A percentile compares a stretch with the other conserved stretches of the same genome.
phyloP scores from a whole-genome alignment of 176 grass and related monocot genomes.

The Eremochloa ophiuroides region DNA sequence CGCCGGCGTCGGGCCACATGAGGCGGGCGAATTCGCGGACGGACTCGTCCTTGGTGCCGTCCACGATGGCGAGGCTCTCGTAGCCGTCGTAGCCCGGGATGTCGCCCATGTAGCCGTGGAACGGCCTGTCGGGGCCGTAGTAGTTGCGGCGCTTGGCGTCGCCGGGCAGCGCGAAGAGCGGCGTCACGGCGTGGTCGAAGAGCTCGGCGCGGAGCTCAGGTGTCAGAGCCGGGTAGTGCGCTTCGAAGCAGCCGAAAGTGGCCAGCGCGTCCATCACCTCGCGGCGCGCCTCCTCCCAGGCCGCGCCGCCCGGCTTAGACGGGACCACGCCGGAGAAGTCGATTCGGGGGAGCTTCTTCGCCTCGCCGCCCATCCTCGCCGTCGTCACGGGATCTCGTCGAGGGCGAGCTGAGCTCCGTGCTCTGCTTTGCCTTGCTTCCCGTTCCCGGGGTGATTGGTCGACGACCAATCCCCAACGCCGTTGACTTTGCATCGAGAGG shows the following conservation, averaged over 20 bases:
- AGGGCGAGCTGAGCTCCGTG: background rate
- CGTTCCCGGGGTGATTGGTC: background rate
- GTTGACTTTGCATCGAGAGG: background rate
- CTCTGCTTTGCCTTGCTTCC: background rate
- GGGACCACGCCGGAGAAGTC: conserved; percentile 20
- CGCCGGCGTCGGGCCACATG: conserved; percentile 44
- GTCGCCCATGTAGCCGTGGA: conserved; percentile 53
- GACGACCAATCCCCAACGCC: background rate
- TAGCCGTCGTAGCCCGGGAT: conserved; percentile 33
- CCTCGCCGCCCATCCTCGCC: background rate
- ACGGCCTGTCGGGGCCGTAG: conserved; percentile 50
- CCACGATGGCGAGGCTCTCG: conserved; percentile 55
- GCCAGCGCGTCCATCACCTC: conserved; percentile 50
- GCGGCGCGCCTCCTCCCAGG: background rate
- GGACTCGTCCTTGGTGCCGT: background rate
- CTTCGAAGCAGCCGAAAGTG: conserved; percentile 54
- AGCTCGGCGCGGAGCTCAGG: conserved; percentile 26
- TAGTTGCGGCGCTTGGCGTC: conserved; percentile 52
- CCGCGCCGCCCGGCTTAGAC: background rate
- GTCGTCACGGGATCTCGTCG: background rate
- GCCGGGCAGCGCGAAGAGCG: conserved; percentile 55
- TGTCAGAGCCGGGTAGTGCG: conserved; percentile 34
- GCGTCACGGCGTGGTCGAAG: conserved; percentile 39
- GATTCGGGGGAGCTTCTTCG: background rate
- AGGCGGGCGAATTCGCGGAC: conserved; percentile 39